Percentiles rank a stretch among this genome's conserved stretches.
phyloP scores from a whole-genome alignment of 257 asterid species.

The Solanum medicagineum region DNA sequence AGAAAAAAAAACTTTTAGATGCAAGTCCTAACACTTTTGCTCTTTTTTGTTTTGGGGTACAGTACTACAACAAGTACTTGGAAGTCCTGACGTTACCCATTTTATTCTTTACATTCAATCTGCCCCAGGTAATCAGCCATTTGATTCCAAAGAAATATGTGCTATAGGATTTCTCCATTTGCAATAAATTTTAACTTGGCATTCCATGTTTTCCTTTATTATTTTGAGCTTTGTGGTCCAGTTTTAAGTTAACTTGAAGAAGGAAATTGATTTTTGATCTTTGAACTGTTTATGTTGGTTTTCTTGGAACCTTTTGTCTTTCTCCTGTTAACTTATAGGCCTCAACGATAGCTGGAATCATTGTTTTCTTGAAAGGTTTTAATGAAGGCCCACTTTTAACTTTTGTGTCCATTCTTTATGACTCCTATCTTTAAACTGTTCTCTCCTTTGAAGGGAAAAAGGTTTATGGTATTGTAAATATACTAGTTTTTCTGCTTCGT shows the following conservation, averaged over 20 bases:
- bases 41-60: constrained; percentile 4
- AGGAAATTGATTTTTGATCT: background rate
- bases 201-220: too few species aligned
- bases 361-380: background rate
- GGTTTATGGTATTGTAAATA: background rate
- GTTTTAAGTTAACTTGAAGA: background rate
- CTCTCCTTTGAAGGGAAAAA: background rate
- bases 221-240: background rate
- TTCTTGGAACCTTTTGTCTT: background rate
- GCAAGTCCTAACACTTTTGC: constrained; percentile 3
- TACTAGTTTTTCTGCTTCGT: background rate
- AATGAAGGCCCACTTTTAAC: background rate
- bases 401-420: background rate
- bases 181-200: too few species aligned
- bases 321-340: background rate
- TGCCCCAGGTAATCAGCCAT: constrained; percentile 55
- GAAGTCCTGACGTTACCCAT: constrained; percentile 56
- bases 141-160: background rate
- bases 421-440: background rate
- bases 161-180: background rate
- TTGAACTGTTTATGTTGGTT: background rate
- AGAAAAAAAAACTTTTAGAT: background rate
- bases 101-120: constrained; percentile 37
- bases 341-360: background rate
- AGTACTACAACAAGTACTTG: constrained; percentile 61